A percentile compares a stretch with the other conserved stretches of the same genome.
Conservation (phyloP, 768 basidiomycete species). For the Galerina marginata region DNA sequence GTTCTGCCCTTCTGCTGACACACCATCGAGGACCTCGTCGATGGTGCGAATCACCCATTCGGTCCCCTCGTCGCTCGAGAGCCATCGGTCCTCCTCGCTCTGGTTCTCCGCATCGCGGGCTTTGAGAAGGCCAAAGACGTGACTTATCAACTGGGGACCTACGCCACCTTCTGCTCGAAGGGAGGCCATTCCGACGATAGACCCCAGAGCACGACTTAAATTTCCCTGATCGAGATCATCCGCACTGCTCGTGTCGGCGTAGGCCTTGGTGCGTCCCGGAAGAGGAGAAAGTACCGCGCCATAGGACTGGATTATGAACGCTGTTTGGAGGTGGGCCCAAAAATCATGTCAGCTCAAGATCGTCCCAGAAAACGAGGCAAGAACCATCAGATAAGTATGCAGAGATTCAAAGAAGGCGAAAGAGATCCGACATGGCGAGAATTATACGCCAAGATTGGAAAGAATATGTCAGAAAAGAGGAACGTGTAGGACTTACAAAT, state of each 20-base stretch:
- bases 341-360: neutral
- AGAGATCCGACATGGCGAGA: slow-evolving; percentile 30
- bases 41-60: slow-evolving; percentile 88
- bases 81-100: slow-evolving; percentile 77
- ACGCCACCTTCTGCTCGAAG: slow-evolving; percentile 86
- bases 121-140: slow-evolving; percentile 90
- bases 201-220: slow-evolving; percentile 83
- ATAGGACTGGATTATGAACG: slow-evolving; percentile 87
- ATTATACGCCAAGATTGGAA: slow-evolving; percentile 37
- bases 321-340: slow-evolving; percentile 41
- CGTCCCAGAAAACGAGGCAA: slow-evolving; percentile 1
- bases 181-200: slow-evolving; percentile 83
- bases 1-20: slow-evolving; percentile 54
- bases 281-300: slow-evolving; percentile 79
- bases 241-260: slow-evolving; percentile 42
- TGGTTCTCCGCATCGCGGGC: slow-evolving; percentile 66
- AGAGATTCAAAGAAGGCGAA: slow-evolving; percentile 1
- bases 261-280: slow-evolving; percentile 57
- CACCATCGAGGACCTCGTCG: slow-evolving; percentile 80
- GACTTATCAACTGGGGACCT: slow-evolving; percentile 85
- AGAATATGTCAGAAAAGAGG: slow-evolving; percentile 32
- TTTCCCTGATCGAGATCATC: slow-evolving; percentile 75
- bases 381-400: slow-evolving; percentile 1
- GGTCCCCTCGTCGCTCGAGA: slow-evolving; percentile 84
- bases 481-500: slow-evolving; percentile 69